Evolutionary conservation across 192 early-diverging fungal genomes (phyloP).

Genomic region (Chytriomyces sp.): DNA sequence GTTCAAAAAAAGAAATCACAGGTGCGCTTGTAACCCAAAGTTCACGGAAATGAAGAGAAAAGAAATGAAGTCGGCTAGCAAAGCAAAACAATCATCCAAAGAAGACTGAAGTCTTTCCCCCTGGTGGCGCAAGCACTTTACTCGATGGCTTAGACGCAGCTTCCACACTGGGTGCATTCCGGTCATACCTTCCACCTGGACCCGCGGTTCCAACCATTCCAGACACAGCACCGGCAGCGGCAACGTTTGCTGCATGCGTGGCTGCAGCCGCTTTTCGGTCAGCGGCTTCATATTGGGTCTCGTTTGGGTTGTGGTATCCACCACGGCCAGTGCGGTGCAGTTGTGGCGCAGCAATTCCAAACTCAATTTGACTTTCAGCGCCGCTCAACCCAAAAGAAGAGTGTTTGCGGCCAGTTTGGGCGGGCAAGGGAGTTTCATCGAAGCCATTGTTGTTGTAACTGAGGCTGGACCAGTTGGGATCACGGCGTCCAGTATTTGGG

Average conservation of each 20-base stretch:
- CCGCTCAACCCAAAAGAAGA: background rate
- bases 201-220: slow-evolving; percentile 7
- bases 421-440: slow-evolving; percentile 4
- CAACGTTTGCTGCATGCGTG: background rate
- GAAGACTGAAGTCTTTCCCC: slow-evolving; percentile 41
- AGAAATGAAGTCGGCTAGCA: no score
- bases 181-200: slow-evolving; percentile 25
- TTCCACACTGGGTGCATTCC: slow-evolving; percentile 43
- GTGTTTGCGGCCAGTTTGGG: slow-evolving; percentile 17
- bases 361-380: slow-evolving; percentile 14
- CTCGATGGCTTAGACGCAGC: slow-evolving; percentile 25
- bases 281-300: slow-evolving; percentile 7
- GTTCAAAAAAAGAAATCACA: no score
- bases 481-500: slow-evolving; percentile 38
- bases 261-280: slow-evolving; percentile 11
- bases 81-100: slow-evolving; percentile 32
- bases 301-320: slow-evolving; percentile 30
- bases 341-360: background rate
- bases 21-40: no score
- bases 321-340: slow-evolving; percentile 12
- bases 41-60: no score
- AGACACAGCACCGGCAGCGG: slow-evolving; percentile 3
- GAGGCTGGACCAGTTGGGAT: slow-evolving; percentile 47
- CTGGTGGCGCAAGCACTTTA: slow-evolving; percentile 44
- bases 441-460: background rate